Conservation (phyloP, 2,329 filamentous ascomycete species). For the Cercospora berteroae region DNA sequence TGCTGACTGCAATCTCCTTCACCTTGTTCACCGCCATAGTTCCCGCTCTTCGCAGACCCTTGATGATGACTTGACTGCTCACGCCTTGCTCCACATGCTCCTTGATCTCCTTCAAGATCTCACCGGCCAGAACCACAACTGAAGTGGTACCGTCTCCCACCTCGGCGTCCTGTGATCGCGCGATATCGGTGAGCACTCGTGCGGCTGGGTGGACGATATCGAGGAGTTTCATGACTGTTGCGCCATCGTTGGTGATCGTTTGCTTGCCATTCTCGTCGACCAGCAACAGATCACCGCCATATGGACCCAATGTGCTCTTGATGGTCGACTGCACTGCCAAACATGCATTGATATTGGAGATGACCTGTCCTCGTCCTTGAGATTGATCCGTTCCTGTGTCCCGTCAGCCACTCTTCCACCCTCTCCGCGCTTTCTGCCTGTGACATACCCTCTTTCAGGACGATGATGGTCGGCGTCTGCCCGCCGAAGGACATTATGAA, state of each 20-base stretch:
- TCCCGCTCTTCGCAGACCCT: conserved; percentile 84
- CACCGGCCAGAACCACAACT: conserved; percentile 94
- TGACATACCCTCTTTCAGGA: conserved; percentile 86
- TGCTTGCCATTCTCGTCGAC: conserved; percentile 93
- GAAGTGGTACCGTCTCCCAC: conserved; percentile 97
- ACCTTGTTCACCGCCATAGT: conserved; percentile 96
- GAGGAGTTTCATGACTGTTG: conserved; percentile 99
- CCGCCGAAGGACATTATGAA: conserved; percentile 87
- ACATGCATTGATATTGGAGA: conserved; percentile 98
- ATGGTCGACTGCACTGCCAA: conserved; percentile 93
- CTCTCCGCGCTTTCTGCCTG: conserved; percentile 8
- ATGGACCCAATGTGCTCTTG: conserved; percentile 92
- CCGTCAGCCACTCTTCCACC: conserved; percentile 18
- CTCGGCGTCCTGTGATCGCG: conserved; percentile 97
- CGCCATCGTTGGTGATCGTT: conserved; percentile 98
- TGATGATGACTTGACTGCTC: conserved; percentile 96
- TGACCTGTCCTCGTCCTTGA: conserved; percentile 92
- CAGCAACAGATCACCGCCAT: conserved; percentile 93
- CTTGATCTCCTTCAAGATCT: conserved; percentile 95
- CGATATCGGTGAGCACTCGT: conserved; percentile 95
- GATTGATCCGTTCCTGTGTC: conserved; percentile 86
- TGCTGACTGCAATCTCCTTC: conserved; percentile 91
- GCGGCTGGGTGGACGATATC: conserved; percentile 98
- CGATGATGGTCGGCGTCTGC: conserved; percentile 95
- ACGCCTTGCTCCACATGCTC: conserved; percentile 96